Base-by-base conservation (phyloP, 139 green algal genomes). In the Chlorella vulgaris region DNA sequence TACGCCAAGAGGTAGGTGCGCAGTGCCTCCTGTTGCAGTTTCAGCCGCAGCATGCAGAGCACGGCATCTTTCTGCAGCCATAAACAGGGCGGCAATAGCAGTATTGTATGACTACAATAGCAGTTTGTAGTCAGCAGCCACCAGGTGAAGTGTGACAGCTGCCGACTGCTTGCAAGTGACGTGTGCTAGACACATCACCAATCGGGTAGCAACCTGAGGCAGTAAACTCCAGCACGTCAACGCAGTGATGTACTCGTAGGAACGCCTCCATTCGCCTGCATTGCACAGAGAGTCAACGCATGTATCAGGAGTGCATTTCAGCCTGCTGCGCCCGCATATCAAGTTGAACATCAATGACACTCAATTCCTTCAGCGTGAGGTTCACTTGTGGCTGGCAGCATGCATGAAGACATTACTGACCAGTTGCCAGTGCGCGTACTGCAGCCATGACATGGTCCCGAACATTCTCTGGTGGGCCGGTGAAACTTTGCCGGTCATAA, bases 391-490 rank as follows among this genome's bases (percentile, higher is more conserved):
- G 24, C 58, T 33, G 24, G 15, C n/a, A 71, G 47, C 47, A 24
- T 10, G 15, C 15, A 15, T 58, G 47, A 10, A 15, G 47, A 10
- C 10, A 10, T 58, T 29, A 22, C 58, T 31, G 42, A 83, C 78
- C 78, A 26, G 79, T 85, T 10, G 62, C 66, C 29, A 89, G 81
- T 21, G 80, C 67, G 33, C 85, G 85, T 7, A 91, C 94, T 8
- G 93, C 93, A 0, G 94, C 93, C 93, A 99, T 97, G 22, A 99
- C 89, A 85, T 99, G 94, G 86, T 99, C 97, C 55, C 97, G 91
- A 74, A 99, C 96, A 62, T 96, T 98, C 90, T 99, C 97, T 42
- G 97, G 95, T 15, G 97, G 97, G 2, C 96, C 96, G 74, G 86
- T 81, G 79, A 98, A 98, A 42, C 93, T 97, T 86, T 98, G 95